Evolutionary conservation across 768 basidiomycete genomes (phyloP).

Genomic region (Tylopilus vinaceipallidus): DNA sequence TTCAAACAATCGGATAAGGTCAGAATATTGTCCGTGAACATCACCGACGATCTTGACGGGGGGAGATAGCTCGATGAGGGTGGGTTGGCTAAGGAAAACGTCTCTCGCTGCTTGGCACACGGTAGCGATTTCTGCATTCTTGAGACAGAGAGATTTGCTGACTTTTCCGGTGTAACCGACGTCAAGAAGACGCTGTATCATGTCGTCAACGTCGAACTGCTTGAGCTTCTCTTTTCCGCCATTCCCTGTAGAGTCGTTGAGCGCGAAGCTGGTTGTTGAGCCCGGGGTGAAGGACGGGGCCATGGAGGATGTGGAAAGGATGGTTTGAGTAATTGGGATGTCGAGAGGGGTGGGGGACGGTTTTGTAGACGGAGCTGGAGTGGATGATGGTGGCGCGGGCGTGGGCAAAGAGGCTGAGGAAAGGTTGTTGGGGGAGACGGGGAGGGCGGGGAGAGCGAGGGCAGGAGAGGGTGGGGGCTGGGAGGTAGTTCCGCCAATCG

Average conservation of each 20-base stretch:
- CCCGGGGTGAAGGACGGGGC: constrained; percentile 49
- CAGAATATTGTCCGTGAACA: constrained; percentile 98
- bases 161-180: constrained; percentile 98
- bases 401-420: constrained; percentile 39
- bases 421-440: constrained; percentile 38
- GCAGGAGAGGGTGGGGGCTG: constrained; percentile 32
- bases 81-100: constrained; percentile 94
- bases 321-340: constrained; percentile 79
- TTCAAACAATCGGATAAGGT: constrained; percentile 97
- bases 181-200: constrained; percentile 94
- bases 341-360: constrained; percentile 63
- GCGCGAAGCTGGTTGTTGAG: constrained; percentile 41
- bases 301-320: constrained; percentile 68
- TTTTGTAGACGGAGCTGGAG: constrained; percentile 26
- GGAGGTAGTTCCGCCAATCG: constrained; percentile 41
- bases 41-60: constrained; percentile 99
- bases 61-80: constrained; percentile 93
- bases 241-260: constrained; percentile 38
- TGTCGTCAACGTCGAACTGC: constrained; percentile 92
- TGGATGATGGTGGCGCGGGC: constrained; percentile 8
- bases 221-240: constrained; percentile 57
- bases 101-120: constrained; percentile 96
- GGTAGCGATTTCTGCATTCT: constrained; percentile 92
- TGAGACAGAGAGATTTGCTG: constrained; percentile 91
- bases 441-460: no score